These are phyloP conservation scores for Corymbia calophylla DNA, from an alignment of 441 rosid genomes.

Conservation along the genomic window DNA sequence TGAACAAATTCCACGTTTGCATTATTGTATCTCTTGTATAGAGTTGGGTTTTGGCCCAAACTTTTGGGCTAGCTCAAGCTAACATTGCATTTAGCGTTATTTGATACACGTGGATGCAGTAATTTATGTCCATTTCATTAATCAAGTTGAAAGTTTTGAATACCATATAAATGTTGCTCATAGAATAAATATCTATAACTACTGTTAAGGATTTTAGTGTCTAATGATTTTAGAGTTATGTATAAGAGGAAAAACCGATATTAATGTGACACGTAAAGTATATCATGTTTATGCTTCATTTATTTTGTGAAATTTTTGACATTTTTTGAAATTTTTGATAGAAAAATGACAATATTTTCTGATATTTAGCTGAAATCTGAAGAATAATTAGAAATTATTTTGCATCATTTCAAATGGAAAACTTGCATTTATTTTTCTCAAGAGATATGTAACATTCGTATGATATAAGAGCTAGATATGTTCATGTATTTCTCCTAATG, in stretches of 20 bases:
- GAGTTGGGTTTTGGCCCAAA: not conserved
- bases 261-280: not conserved
- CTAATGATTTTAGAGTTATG: not conserved
- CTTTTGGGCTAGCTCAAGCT: not conserved
- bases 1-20: not conserved
- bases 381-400: not conserved
- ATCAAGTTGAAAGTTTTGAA: not conserved
- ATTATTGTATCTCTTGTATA: not conserved
- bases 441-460: not conserved
- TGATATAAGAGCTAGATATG: not conserved
- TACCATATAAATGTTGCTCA: not conserved
- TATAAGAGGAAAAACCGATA: not conserved
- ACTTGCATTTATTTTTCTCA: not conserved
- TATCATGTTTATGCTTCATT: not conserved
- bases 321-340: not conserved
- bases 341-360: not conserved
- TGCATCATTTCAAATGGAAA: not conserved
- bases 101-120: not conserved
- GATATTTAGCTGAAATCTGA: not conserved
- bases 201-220: not conserved
- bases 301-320: not conserved
- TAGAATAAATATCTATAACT: not conserved
- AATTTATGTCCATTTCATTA: not conserved
- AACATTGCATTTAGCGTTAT: not conserved
- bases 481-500: not conserved